These are phyloP conservation scores for Coniochaeta sp. DNA, from an alignment of 2,329 filamentous ascomycete genomes.

Conservation along the genomic window DNA sequence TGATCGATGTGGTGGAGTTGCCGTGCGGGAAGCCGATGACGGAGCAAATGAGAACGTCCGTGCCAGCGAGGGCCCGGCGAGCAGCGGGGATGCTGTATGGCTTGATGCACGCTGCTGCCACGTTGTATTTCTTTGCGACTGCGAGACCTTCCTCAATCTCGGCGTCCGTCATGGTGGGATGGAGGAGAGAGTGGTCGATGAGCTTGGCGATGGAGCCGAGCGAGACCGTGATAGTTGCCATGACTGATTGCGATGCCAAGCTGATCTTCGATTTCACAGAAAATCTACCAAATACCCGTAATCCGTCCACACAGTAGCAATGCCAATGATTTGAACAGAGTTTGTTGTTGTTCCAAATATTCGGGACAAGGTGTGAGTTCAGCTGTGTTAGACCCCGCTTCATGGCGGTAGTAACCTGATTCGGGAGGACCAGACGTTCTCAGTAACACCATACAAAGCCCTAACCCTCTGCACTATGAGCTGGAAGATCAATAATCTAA, in stretches of 20 bases:
- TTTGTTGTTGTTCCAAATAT: too few species aligned
- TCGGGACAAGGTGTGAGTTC: too few species aligned
- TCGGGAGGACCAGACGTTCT: not conserved
- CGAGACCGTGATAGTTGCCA: constrained; percentile 28
- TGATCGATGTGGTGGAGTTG: constrained; percentile 44
- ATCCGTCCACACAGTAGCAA: not conserved
- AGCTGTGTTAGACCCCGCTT: not conserved
- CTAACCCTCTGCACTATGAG: too few species aligned
- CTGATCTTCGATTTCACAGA: not conserved
- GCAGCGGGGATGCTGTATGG: constrained; percentile 46
- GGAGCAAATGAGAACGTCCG: constrained; percentile 42
- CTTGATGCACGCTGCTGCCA: constrained; percentile 52
- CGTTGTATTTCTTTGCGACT: constrained; percentile 36
- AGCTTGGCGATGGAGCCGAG: constrained; percentile 39
- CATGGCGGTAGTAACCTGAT: not conserved
- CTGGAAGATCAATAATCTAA: too few species aligned
- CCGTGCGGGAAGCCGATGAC: constrained; percentile 57
- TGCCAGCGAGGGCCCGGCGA: constrained; percentile 35
- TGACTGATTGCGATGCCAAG: not conserved
- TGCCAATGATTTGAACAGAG: not conserved
- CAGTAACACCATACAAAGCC: too few species aligned
- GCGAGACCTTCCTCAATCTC: constrained; percentile 41
- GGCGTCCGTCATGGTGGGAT: constrained; percentile 52
- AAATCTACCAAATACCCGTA: not conserved
- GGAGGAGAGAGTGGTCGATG: constrained; percentile 55